Evolutionary conservation across 257 asterid genomes (phyloP).

Genomic region (Capsicum chinense): DNA sequence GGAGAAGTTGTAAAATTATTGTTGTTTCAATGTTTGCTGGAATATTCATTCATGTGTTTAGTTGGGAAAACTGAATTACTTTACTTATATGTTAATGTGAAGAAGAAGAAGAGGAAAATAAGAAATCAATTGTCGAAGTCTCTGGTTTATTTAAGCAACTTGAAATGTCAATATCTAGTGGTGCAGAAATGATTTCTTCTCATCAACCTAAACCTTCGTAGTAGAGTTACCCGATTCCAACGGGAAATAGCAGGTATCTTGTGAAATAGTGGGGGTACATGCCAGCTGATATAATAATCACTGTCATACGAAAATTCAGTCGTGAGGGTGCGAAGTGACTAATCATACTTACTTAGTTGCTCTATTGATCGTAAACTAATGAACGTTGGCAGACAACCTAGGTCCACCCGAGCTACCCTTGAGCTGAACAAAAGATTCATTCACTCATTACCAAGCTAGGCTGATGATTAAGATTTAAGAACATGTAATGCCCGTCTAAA

Average conservation of each 20-base stretch:
- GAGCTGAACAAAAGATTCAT: constrained; percentile 38
- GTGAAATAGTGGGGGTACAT: too few species aligned
- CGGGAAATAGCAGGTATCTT: too few species aligned
- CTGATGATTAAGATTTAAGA: not conserved
- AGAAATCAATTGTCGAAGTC: not conserved
- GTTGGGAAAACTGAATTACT: not conserved
- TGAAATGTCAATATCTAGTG: not conserved
- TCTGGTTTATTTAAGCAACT: not conserved
- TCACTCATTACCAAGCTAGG: not conserved
- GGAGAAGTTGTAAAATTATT: not conserved
- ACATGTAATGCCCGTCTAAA: not conserved
- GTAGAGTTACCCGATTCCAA: not conserved
- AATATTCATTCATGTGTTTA: not conserved
- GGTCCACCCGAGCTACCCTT: constrained; percentile 50
- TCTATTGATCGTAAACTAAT: too few species aligned
- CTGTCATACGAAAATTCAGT: too few species aligned
- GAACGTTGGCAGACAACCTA: not conserved
- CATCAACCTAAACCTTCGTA: not conserved
- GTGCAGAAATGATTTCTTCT: not conserved
- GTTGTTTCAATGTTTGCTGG: not conserved
- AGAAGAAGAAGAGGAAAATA: not conserved
- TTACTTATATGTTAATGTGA: not conserved
- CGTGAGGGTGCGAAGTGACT: too few species aligned
- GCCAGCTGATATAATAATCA: too few species aligned
- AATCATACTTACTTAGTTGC: too few species aligned